phyloP scores from a whole-genome alignment of 768 basidiomycete genomes.

The Lyophyllum decastes region DNA sequence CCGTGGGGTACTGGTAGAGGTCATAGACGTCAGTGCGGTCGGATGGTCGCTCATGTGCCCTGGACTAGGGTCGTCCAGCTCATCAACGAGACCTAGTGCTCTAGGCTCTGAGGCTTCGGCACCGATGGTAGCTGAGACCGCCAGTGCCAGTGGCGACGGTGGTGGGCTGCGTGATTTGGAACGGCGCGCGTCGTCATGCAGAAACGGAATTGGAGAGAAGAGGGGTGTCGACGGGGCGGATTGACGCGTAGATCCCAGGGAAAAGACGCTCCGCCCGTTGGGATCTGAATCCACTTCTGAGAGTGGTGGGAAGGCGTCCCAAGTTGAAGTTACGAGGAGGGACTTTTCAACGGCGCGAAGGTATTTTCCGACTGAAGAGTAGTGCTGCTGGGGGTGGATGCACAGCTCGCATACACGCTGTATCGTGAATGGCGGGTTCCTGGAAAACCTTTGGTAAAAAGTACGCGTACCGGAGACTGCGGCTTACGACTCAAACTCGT shows the following conservation, averaged over 20 bases:
- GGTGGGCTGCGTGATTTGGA: conserved; percentile 81
- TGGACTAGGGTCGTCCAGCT: conserved; percentile 81
- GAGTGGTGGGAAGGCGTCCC: conserved; percentile 65
- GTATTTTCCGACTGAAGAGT: conserved; percentile 83
- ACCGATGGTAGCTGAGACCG: conserved; percentile 33
- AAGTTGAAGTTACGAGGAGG: conserved; percentile 81
- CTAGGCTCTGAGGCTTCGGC: conserved; percentile 39
- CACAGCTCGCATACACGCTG: conserved; percentile 88
- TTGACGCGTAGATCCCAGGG: conserved; percentile 46
- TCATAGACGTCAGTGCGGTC: conserved; percentile 67
- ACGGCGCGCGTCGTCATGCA: conserved; percentile 80
- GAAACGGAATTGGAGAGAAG: conserved; percentile 86
- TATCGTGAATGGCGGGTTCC: conserved; percentile 83
- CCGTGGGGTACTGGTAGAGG: conserved; percentile 40
- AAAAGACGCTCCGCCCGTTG: conserved; percentile 39
- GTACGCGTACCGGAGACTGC: background rate
- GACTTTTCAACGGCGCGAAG: conserved; percentile 84
- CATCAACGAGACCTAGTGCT: conserved; percentile 78
- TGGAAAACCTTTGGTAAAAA: conserved; percentile 13
- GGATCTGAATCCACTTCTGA: conserved; percentile 39
- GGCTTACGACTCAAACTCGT: conserved; percentile 75
- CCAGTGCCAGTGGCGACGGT: conserved; percentile 67
- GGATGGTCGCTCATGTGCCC: conserved; percentile 86
- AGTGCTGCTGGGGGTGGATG: conserved; percentile 65
- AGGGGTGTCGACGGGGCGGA: conserved; percentile 76